phyloP scores from a whole-genome alignment of 2,329 filamentous ascomycete species.

The Mycosphaerelloides madeirae region DNA sequence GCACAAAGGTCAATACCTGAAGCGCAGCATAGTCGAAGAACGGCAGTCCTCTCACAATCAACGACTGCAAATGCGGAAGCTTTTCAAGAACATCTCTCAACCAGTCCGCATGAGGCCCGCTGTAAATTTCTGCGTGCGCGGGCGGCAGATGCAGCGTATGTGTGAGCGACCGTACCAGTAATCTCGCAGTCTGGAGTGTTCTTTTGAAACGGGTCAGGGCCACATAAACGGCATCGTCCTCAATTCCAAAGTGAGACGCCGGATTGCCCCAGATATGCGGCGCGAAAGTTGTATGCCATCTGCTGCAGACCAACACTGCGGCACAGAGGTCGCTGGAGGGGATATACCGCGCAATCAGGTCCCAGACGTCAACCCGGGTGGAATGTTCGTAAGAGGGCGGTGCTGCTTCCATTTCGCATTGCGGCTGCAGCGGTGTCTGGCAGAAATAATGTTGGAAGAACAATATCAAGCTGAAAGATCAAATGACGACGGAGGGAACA shows the following conservation, averaged over 20 bases:
- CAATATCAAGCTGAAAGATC: too few relatives aligned
- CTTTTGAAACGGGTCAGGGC: constrained; percentile 57
- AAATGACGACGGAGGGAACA: too few relatives aligned
- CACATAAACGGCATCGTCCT: constrained; percentile 59
- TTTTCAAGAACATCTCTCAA: constrained; percentile 54
- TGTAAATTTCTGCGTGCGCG: constrained; percentile 57
- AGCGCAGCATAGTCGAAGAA: constrained; percentile 60
- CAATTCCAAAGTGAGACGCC: constrained; percentile 56
- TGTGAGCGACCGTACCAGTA: constrained; percentile 51
- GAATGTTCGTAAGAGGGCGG: constrained; percentile 58
- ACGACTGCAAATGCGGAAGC: constrained; percentile 54
- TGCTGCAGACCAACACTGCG: constrained; percentile 51
- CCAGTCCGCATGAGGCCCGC: constrained; percentile 56
- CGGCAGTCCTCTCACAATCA: constrained; percentile 55
- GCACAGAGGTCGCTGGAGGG: constrained; percentile 53
- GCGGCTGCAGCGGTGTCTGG: neutral
- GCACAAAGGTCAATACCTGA: constrained; percentile 37
- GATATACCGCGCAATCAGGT: constrained; percentile 53
- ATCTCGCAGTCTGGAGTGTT: constrained; percentile 50
- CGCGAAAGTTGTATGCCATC: constrained; percentile 56
- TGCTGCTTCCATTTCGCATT: constrained; percentile 48
- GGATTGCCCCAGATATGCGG: constrained; percentile 60
- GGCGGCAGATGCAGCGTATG: constrained; percentile 60
- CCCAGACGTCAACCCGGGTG: constrained; percentile 52
- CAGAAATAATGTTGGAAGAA: too few relatives aligned